Conservation (phyloP, 345 rosid species). For the Geranium brycei region DNA sequence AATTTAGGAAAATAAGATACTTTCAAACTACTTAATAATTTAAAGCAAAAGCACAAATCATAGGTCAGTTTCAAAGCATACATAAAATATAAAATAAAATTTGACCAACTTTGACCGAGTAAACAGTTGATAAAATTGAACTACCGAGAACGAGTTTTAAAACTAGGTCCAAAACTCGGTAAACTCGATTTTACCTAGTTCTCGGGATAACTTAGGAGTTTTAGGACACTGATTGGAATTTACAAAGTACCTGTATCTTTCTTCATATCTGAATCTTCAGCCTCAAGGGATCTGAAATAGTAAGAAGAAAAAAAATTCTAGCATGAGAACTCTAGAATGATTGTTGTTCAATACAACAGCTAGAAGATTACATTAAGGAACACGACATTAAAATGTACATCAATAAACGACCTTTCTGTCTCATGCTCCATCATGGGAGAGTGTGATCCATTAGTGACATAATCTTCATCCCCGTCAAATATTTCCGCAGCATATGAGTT, state of each 20-base stretch:
- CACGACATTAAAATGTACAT: not conserved
- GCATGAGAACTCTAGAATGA: slow-evolving; percentile 1
- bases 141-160: too few relatives aligned
- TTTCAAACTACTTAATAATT: too few relatives aligned
- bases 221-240: not conserved
- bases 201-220: too few relatives aligned
- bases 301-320: not conserved
- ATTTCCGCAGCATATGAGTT: slow-evolving; percentile 59
- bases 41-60: too few relatives aligned
- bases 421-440: slow-evolving; percentile 15
- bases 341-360: not conserved
- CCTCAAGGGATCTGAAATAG: slow-evolving; percentile 27
- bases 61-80: too few relatives aligned
- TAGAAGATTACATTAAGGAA: not conserved
- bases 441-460: slow-evolving; percentile 15
- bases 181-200: too few relatives aligned
- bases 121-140: too few relatives aligned
- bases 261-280: slow-evolving; percentile 33
- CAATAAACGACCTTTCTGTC: slow-evolving; percentile 33
- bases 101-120: too few relatives aligned
- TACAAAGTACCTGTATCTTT: slow-evolving; percentile 30
- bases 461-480: slow-evolving; percentile 31
- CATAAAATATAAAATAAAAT: too few relatives aligned
- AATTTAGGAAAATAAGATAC: too few relatives aligned
- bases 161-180: too few relatives aligned